Evolutionary conservation across 352 stramenopile genomes (phyloP), one percentile per base, ranked within the genome.

Genomic region (Phytophthora citrophthora): DNA sequence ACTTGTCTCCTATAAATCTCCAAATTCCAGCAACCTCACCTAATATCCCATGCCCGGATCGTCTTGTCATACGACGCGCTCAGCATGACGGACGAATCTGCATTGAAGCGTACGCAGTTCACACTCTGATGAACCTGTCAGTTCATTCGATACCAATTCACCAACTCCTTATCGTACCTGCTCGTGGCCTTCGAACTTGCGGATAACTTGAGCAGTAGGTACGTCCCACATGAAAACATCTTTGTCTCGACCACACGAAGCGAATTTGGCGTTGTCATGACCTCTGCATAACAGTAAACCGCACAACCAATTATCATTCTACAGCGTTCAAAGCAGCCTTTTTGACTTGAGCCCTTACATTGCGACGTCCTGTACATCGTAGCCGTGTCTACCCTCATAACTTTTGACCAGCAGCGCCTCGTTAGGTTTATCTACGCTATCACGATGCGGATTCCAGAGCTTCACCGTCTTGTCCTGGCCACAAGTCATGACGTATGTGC

Each of bases 21-120:
- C 20, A 10, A 50, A 16, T 36, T 5, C 39, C 11, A 40, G 24
- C 11, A 1, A 13, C 8, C 24, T 46, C 24, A 88, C 84, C 85
- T 72, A 31, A 93, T 81, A 40, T 95, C 86, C 86, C 88, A 95
- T 27, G 76, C 75, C 20, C 86, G 75, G 11, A 95, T 70, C 0
- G 89, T 95, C 73, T 93, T 96, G 62, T 97, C 90, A 58, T 97
- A 96, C 12, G 90, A 96, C 0, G 67, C 90, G 34, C 83, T 96
- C 5, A 95, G 68, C 20, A 97, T 65, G 34, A 97, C 90, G 5
- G 83, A 89, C 27, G 81, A 76, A 40, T 97, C 88, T 4, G 61
- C 64, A 63, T 94, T 96, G 64, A 86, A 96, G 29, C 77, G 71
- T 38, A 95, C 86, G 27, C 88, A 91, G 55, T 97, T 97, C 57